Evolutionary conservation across 805 yeast species (phyloP), one percentile per base, ranked within the genome.

Genomic region (Yamadazyma insecticola): DNA sequence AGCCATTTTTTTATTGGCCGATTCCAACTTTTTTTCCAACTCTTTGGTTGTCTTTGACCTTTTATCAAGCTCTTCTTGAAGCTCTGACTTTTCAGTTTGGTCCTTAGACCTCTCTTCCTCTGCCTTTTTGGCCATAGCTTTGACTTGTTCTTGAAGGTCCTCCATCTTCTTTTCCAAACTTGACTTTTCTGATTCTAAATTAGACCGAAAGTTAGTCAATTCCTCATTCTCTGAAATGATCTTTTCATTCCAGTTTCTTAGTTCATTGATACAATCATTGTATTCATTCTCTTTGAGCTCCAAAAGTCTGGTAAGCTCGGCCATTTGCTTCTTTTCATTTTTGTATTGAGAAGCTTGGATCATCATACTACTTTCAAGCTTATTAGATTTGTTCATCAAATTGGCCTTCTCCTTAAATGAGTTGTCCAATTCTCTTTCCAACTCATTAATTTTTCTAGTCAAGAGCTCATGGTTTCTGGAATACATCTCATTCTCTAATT

Each of bases 321-420:
- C 28, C 8, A 30, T 8, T 24, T 30, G 28, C 24, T 24, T 18
- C 14, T 19, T 22, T 14, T 18, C 6, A 14, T 13, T n/a, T 21
- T 28, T 28, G 15, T 21, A 14, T 7, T 24, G 21, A 4, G 22
- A 12, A 16, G 22, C 31, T 12, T 13, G 15, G 6, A 32, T 16
- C 3, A 32, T 3, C 16, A 32, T 22, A 16, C 22, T 16, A 19
- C 24, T 32, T 17, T 32, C 35, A 13, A 26, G 7, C 8, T 32
- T 27, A 32, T 26, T 23, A 9, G 16, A 23, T 22, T 22, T 26
- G 8, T 21, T 22, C 24, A 8, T 22, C 9, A n/a, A 11, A 4
- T 16, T 3, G 4, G 11, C 10, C 9, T 16, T 22, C 15, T 29
- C 26, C 11, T 12, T 16, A 12, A 23, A 22, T 5, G 32, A 4